Evolutionary conservation across 2,329 filamentous ascomycete species (phyloP).

Genomic region (Penicillium nordicum): DNA sequence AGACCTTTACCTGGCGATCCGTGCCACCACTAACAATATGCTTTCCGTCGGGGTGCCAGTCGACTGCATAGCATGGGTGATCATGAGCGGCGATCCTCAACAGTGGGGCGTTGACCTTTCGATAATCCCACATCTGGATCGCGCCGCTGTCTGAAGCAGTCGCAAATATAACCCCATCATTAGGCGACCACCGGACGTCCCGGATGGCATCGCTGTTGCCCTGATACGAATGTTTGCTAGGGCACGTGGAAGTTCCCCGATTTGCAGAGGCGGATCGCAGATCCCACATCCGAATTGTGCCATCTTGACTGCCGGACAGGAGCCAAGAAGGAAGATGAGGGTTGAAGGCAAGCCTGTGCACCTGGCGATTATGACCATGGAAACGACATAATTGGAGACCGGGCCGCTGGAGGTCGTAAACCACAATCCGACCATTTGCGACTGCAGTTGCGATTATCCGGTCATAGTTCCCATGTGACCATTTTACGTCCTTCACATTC

Average conservation of each 20-base stretch:
- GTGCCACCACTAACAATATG: slow-evolving; percentile 61
- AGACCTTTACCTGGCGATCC: slow-evolving; percentile 61
- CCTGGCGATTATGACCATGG: slow-evolving; percentile 63
- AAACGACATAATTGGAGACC: slow-evolving; percentile 60
- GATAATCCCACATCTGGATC: slow-evolving; percentile 63
- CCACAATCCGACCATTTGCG: slow-evolving; percentile 61
- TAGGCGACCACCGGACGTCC: slow-evolving; percentile 64
- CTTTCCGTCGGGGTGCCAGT: slow-evolving; percentile 66
- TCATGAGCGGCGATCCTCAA: slow-evolving; percentile 62
- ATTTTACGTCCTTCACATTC: slow-evolving; percentile 64
- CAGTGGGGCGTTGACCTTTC: slow-evolving; percentile 54
- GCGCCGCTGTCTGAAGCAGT: slow-evolving; percentile 62
- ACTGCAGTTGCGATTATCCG: slow-evolving; percentile 62
- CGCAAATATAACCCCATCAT: slow-evolving; percentile 60
- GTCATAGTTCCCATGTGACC: slow-evolving; percentile 61
- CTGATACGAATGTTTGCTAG: slow-evolving; percentile 54
- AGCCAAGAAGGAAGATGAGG: slow-evolving; percentile 59
- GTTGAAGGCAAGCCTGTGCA: slow-evolving; percentile 64
- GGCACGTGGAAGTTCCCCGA: slow-evolving; percentile 50
- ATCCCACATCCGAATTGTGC: slow-evolving; percentile 63
- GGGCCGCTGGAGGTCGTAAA: slow-evolving; percentile 62
- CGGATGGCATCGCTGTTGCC: slow-evolving; percentile 60
- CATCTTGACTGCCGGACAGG: slow-evolving; percentile 63
- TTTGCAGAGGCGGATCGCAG: slow-evolving; percentile 52
- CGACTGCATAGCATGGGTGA: slow-evolving; percentile 58